These are phyloP conservation scores for Prosopis cineraria DNA, from an alignment of 306 rosid genomes.

Conservation along the genomic window DNA sequence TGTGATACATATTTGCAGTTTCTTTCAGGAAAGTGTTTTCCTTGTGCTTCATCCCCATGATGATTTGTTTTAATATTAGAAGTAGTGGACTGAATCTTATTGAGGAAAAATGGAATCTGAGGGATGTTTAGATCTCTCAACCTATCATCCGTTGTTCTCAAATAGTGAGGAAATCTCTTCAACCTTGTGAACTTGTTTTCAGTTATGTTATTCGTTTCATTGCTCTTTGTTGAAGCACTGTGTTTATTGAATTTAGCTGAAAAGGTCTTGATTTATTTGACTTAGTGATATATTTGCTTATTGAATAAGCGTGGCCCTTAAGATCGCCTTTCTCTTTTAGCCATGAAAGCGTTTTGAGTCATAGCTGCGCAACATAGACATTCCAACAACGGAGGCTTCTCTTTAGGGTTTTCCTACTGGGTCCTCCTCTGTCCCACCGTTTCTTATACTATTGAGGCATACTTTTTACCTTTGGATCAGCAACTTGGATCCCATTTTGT, in stretches of 20 bases:
- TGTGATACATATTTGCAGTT: neutral
- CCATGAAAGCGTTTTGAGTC: slow-evolving; percentile 92
- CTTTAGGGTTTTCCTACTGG: slow-evolving; percentile 77
- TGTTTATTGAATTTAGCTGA: neutral
- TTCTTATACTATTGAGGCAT: slow-evolving; percentile 41
- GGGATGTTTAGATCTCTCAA: slow-evolving; percentile 35
- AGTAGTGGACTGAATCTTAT: slow-evolving; percentile 68
- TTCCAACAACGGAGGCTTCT: slow-evolving; percentile 33
- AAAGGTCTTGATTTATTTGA: neutral
- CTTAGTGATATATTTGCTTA: neutral
- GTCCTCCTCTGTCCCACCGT: slow-evolving; percentile 45
- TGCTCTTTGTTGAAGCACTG: neutral
- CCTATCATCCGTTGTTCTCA: neutral
- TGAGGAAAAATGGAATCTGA: slow-evolving; percentile 52
- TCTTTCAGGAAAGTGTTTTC: too few species aligned
- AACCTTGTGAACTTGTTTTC: neutral
- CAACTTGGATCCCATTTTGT: slow-evolving; percentile 11
- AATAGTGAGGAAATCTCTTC: neutral
- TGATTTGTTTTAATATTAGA: slow-evolving; percentile 31
- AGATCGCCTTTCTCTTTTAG: slow-evolving; percentile 78
- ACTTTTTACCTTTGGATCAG: slow-evolving; percentile 36
- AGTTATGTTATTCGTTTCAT: neutral
- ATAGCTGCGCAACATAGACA: slow-evolving; percentile 66
- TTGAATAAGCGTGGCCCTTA: slow-evolving; percentile 74
- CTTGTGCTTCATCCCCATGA: slow-evolving; percentile 39